These are phyloP conservation scores for Neospora caninum DNA, from an alignment of 169 alveolate species.

Conservation along the genomic window DNA sequence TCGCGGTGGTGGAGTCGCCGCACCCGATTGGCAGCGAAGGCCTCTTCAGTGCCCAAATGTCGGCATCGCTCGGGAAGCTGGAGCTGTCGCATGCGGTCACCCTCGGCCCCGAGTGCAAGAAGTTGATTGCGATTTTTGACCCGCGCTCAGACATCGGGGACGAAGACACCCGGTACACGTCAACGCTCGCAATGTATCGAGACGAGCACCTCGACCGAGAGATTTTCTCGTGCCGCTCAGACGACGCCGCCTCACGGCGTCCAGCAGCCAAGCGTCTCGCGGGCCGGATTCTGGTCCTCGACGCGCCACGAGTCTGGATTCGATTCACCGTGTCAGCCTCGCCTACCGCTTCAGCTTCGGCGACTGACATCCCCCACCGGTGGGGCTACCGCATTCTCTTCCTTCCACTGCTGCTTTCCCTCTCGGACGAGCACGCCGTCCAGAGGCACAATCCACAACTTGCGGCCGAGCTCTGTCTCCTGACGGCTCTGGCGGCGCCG, in stretches of 20 bases:
- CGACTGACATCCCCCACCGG: neutral
- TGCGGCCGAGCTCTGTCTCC: conserved; percentile 55
- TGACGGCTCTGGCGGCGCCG: conserved; percentile 32
- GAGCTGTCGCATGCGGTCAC: neutral
- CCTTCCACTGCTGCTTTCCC: conserved; percentile 50
- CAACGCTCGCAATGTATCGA: conserved; percentile 52
- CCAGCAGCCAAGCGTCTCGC: conserved; percentile 27
- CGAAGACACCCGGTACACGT: conserved; percentile 51
- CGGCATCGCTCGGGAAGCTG: neutral
- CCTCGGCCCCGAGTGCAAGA: neutral
- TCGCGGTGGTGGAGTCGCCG: conserved; percentile 54
- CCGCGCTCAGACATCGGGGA: conserved; percentile 70
- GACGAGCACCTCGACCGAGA: conserved; percentile 43
- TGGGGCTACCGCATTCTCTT: conserved; percentile 62
- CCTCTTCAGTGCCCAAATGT: neutral
- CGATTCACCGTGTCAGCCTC: neutral
- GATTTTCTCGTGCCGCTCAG: neutral
- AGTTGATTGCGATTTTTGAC: conserved; percentile 67
- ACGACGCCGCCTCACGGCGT: conserved; percentile 4
- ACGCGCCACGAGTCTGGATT: neutral
- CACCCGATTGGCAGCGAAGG: conserved; percentile 59
- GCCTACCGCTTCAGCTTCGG: neutral
- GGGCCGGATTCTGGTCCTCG: neutral
- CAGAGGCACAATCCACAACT: conserved; percentile 51
- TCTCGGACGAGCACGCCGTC: conserved; percentile 54